Conservation (phyloP, 192 early-diverging fungal genomes). For the Thamnidium elegans region DNA sequence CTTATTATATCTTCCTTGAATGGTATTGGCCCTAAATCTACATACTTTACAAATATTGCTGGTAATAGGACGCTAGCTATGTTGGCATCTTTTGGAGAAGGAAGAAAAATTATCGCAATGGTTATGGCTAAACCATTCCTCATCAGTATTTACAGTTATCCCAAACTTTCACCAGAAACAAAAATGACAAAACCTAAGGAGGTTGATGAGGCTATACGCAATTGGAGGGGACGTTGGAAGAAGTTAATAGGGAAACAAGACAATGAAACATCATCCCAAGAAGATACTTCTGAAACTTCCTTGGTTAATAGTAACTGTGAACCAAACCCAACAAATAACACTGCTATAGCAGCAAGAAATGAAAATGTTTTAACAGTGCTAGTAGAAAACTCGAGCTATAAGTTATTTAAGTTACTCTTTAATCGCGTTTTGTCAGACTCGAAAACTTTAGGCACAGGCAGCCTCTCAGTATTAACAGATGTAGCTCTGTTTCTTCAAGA, state of each 20-base stretch:
- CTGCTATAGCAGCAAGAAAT: too few species aligned
- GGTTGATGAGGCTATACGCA: too few species aligned
- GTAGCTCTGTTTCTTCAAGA: conserved; percentile 1
- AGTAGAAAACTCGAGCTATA: neutral
- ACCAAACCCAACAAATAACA: too few species aligned
- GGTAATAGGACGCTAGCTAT: conserved; percentile 1
- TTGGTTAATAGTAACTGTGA: too few species aligned
- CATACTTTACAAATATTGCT: conserved; percentile 2
- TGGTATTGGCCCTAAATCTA: neutral
- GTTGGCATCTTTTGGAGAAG: conserved; percentile 4
- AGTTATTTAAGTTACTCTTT: neutral
- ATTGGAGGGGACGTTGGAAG: too few species aligned
- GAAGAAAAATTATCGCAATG: neutral
- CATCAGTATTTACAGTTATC: conserved; percentile 1
- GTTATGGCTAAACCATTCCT: neutral
- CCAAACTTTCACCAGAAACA: too few species aligned
- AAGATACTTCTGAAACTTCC: too few species aligned
- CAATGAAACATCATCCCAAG: too few species aligned
- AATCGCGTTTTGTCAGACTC: conserved; percentile 5
- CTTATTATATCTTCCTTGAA: too few species aligned
- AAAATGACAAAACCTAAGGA: too few species aligned
- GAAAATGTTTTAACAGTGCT: too few species aligned
- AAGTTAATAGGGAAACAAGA: too few species aligned
- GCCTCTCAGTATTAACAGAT: neutral
- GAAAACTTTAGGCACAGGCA: neutral